Evolutionary conservation across 2,329 filamentous ascomycete genomes (phyloP).

Genomic region (Zalaria obscura): DNA sequence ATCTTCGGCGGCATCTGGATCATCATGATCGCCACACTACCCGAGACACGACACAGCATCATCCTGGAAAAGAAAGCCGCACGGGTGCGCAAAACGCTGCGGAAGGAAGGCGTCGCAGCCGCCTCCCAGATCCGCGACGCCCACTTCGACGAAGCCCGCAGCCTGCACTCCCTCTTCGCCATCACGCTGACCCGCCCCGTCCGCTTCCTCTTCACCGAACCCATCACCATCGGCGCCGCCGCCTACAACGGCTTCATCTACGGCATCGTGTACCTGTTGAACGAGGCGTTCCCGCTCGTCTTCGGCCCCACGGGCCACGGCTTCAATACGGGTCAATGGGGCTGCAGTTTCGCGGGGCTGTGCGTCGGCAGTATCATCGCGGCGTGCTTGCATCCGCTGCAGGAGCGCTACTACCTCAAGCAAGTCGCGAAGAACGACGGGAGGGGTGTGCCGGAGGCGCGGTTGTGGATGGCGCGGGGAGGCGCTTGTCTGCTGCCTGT

Average conservation of each 20-base stretch:
- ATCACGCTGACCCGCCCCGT: conserved; percentile 32
- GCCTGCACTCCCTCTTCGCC: conserved; percentile 19
- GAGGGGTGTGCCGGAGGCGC: conserved; percentile 15
- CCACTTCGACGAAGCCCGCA: conserved; percentile 5
- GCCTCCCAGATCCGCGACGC: conserved; percentile 8
- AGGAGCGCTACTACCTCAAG: conserved; percentile 11
- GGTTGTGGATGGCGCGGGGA: conserved; percentile 11
- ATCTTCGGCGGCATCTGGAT: conserved; percentile 11
- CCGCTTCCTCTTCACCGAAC: conserved; percentile 30
- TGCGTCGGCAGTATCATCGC: conserved; percentile 11
- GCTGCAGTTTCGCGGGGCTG: conserved; percentile 12
- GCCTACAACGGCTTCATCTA: conserved; percentile 36
- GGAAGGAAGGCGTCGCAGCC: conserved; percentile 6
- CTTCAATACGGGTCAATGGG: conserved; percentile 10
- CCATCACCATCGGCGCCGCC: conserved; percentile 33
- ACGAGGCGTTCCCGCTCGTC: conserved; percentile 34
- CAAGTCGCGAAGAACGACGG: conserved; percentile 9
- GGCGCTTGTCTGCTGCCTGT: conserved; percentile 11
- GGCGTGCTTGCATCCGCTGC: conserved; percentile 6
- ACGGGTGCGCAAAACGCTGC: conserved; percentile 44
- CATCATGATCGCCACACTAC: conserved; percentile 13
- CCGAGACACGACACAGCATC: conserved; percentile 16
- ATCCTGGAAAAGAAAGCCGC: conserved; percentile 40
- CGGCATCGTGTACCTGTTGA: conserved; percentile 35
- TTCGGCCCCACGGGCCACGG: conserved; percentile 23